Evolutionary conservation across 2,329 filamentous ascomycete species (phyloP), one percentile per base, ranked within the genome.

Genomic region (Cercospora beticola): DNA sequence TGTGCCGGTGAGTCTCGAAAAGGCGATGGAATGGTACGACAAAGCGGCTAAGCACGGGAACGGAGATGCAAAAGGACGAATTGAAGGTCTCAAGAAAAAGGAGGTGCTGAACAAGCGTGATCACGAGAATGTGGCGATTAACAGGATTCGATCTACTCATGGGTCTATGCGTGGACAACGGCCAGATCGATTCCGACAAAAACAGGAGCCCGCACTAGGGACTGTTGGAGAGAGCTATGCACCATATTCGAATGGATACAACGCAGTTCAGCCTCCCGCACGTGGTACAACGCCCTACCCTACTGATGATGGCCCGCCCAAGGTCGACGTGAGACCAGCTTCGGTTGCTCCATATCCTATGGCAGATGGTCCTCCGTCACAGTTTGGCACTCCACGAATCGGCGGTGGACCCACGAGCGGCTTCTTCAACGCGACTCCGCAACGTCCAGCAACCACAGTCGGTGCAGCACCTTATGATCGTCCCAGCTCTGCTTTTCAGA

Each of bases 11-110:
- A 92, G 94, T 77, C 82, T 97, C 52, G 86, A 88, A 61, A 92
- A 95, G 78, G 94, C 95, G 0, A 86, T 91, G 71, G 88, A 86
- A 71, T 99, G 95, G 95, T 99, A 99, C 78, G 88, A 91, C 73
- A 89, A 93, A 76, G 94, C 95, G 7, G 91, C 93, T 31, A 90
- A 92, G 33, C 92, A 94, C 76, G 95, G 94, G 40, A 99, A 98
- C 80, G 91, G 92, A 74, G 95, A 99, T 80, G 95, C 95, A 12
- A 83, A 88, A 60, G 87, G 86, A 57, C 89, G 95, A 54, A 88
- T 99, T 67, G 92, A 97, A 60, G 93, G 92, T 62, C 89, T 99
- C 63, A 90, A 88, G 58, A 89, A 92, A 74, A 92, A 92, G 80
- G 92, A 92, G 10, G 74, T 78, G 3, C 84, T 98, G 58, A 96